A percentile compares a stretch with the other conserved stretches of the same genome.
phyloP scores from a whole-genome alignment of 2,329 filamentous ascomycete genomes.

The Mycosphaerella sp. region DNA sequence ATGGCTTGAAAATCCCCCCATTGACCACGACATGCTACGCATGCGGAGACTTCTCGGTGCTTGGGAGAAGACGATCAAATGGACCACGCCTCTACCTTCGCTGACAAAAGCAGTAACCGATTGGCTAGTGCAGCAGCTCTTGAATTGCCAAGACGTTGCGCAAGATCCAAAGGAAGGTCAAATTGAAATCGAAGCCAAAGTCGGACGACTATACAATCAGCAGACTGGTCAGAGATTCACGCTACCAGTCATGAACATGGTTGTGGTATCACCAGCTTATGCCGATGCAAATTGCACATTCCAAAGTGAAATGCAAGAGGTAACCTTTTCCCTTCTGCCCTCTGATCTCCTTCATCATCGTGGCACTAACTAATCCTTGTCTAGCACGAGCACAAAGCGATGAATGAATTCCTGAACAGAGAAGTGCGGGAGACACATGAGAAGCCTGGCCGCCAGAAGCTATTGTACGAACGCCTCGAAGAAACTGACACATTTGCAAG shows the following conservation, averaged over 20 bases:
- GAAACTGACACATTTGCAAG: slow-evolving; percentile 83
- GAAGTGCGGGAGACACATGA: slow-evolving; percentile 41
- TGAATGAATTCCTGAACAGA: slow-evolving; percentile 80
- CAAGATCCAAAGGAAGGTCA: slow-evolving; percentile 59
- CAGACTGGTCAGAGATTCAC: slow-evolving; percentile 63
- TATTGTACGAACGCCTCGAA: slow-evolving; percentile 74
- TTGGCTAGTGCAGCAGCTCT: slow-evolving; percentile 26
- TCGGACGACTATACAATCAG: slow-evolving; percentile 73
- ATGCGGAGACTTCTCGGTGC: slow-evolving; percentile 24
- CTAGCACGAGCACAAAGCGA: slow-evolving; percentile 69
- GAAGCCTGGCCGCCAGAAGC: slow-evolving; percentile 48
- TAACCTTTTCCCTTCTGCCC: slow-evolving; percentile 38
- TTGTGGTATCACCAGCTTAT: slow-evolving; percentile 56
- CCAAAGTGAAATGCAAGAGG: slow-evolving; percentile 83
- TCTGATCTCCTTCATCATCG: no score
- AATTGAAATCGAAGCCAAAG: slow-evolving; percentile 90
- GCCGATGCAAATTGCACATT: slow-evolving; percentile 55
- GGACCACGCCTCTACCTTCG: slow-evolving; percentile 23
- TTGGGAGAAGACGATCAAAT: slow-evolving; percentile 31
- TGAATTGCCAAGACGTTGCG: slow-evolving; percentile 46
- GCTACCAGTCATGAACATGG: slow-evolving; percentile 64
- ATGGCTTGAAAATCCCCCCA: slow-evolving; percentile 11
- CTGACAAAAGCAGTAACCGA: slow-evolving; percentile 26
- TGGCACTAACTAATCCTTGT: background rate
- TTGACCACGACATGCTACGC: slow-evolving; percentile 26